phyloP scores from a whole-genome alignment of 306 rosid species.

The Gastrolobium bilobum region DNA sequence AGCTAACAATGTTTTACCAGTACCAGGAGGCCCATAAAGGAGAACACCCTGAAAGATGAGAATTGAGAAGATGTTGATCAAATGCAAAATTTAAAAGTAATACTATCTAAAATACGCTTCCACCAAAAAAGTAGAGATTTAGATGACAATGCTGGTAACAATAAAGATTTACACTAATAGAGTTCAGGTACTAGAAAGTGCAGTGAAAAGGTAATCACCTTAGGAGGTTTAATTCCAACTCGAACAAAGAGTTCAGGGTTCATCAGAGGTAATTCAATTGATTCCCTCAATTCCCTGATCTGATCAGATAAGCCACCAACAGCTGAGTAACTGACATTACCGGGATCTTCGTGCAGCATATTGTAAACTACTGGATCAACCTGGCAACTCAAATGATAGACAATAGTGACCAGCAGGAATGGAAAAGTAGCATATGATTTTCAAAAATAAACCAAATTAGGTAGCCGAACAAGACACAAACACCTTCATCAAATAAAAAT shows the following conservation, averaged over 20 bases:
- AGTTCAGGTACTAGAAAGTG: constrained; percentile 20
- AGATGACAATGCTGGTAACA: constrained; percentile 4
- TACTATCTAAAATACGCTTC: constrained; percentile 18
- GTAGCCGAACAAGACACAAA: constrained; percentile 1
- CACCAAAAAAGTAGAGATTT: constrained; percentile 4
- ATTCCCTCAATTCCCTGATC: constrained; percentile 96
- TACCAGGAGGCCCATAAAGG: constrained; percentile 98
- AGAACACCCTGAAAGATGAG: constrained; percentile 83
- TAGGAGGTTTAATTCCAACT: constrained; percentile 98
- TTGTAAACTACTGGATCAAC: constrained; percentile 95
- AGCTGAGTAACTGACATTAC: constrained; percentile 96
- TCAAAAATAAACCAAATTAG: constrained; percentile 27
- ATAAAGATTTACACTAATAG: not conserved
- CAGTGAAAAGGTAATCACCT: constrained; percentile 62
- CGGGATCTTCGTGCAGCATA: constrained; percentile 98
- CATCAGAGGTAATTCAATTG: constrained; percentile 94
- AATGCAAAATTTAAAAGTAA: constrained; percentile 35
- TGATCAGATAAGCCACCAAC: constrained; percentile 99
- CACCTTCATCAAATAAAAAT: constrained; percentile 35
- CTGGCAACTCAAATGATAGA: constrained; percentile 58
- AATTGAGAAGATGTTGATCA: constrained; percentile 32
- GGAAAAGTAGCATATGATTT: constrained; percentile 20
- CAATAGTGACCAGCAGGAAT: constrained; percentile 18
- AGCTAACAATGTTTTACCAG: constrained; percentile 95
- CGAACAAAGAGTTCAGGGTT: constrained; percentile 96